Evolutionary conservation across 208 protist species (phyloP), one percentile per base, ranked within the genome.

Genomic region (Acanthamoeba sp.): DNA sequence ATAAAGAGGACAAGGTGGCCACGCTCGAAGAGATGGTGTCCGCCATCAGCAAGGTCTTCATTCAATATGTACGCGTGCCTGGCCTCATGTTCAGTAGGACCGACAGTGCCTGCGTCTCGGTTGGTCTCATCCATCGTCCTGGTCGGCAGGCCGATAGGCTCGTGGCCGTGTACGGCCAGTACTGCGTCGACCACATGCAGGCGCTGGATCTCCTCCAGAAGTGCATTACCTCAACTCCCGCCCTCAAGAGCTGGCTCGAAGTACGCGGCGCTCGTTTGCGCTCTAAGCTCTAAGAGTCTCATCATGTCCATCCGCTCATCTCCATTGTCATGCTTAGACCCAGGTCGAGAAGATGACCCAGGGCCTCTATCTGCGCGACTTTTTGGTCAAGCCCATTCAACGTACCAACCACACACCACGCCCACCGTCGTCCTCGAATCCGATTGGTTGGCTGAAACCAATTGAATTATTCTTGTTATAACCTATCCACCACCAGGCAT

Each of bases 371-470:
- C 45, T 89, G 42, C 80, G 80, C 32, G 80, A 89, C 45, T 89
- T 66, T 24, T 48, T 89, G 9, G 42, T 89, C 52, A 89, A 89
- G 36, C 80, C 80, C 29, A 89, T 89, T 27, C 80, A 89, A 32
- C 80, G 80, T 66, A 89, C 52, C 24, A 0, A 4, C n/a, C 9
- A 14, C 24, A n/a, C 24, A n/a, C n/a, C n/a, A n/a, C n/a, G n/a
- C n/a, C n/a, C n/a, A n/a, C n/a, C n/a, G n/a, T n/a, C n/a, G n/a
- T n/a, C n/a, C n/a, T n/a, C n/a, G n/a, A n/a, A n/a, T n/a, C n/a
- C n/a, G n/a, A n/a, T n/a, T n/a, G n/a, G n/a, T n/a, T n/a, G n/a
- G n/a, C n/a, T n/a, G n/a, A n/a, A n/a, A n/a, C n/a, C n/a, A n/a
- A n/a, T n/a, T n/a, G n/a, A n/a, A n/a, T n/a, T n/a, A n/a, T n/a